A percentile compares a stretch with the other conserved stretches of the same genome.
Conservation (phyloP, 257 asterid genomes). For the Catharanthus roseus region DNA sequence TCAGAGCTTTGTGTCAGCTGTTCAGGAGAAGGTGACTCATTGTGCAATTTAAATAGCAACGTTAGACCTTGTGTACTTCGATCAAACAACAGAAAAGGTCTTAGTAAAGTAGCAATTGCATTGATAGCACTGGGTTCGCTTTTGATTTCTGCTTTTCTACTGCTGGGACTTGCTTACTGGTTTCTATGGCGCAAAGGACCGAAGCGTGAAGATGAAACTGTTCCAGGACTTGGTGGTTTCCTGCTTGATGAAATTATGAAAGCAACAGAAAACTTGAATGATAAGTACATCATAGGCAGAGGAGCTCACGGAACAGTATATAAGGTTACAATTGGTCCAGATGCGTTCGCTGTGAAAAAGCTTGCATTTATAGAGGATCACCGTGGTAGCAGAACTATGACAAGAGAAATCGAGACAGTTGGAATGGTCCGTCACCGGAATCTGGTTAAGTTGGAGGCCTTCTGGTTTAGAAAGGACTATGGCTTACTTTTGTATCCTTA, state of each 20-base stretch:
- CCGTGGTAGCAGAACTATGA: constrained; percentile 51
- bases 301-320: constrained; percentile 86
- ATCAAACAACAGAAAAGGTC: constrained; percentile 30
- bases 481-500: constrained; percentile 59
- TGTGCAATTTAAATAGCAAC: constrained; percentile 27
- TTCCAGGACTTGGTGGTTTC: constrained; percentile 53
- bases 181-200: constrained; percentile 22
- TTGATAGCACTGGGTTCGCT: constrained; percentile 37
- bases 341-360: constrained; percentile 62
- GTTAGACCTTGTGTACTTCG: constrained; percentile 31
- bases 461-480: constrained; percentile 69
- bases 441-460: constrained; percentile 55
- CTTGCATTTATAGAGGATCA: constrained; percentile 38
- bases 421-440: constrained; percentile 82
- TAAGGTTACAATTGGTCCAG: constrained; percentile 45
- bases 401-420: constrained; percentile 61
- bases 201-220: constrained; percentile 17
- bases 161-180: constrained; percentile 35
- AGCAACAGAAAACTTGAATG: constrained; percentile 64
- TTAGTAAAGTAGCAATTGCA: constrained; percentile 28
- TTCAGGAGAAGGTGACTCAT: constrained; percentile 20
- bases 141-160: constrained; percentile 28
- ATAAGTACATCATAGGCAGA: constrained; percentile 51
- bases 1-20: constrained; percentile 49
- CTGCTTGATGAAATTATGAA: constrained; percentile 54